Percentiles rank a stretch among this genome's conserved stretches.
These are phyloP conservation scores for Russula sp. DNA, from an alignment of 768 basidiomycete species.

Conservation along the genomic window DNA sequence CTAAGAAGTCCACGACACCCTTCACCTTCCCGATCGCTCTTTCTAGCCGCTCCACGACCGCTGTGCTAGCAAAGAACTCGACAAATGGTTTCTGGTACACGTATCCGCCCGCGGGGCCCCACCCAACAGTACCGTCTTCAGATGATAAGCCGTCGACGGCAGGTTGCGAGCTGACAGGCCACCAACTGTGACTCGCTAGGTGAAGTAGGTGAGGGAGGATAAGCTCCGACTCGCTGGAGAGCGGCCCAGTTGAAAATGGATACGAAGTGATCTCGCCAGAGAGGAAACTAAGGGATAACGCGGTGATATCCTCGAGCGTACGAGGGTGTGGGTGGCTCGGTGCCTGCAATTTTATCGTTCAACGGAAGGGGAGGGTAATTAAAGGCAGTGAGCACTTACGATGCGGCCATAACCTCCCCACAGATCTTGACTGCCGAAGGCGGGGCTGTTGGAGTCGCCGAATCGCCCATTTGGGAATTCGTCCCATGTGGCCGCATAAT, in stretches of 20 bases:
- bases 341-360: conserved; percentile 7
- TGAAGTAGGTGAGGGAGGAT: conserved; percentile 76
- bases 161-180: conserved; percentile 97
- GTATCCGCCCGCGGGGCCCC: conserved; percentile 91
- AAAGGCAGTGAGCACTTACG: conserved; percentile 38
- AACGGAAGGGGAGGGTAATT: not conserved
- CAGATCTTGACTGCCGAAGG: conserved; percentile 77
- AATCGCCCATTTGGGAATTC: conserved; percentile 99
- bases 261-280: conserved; percentile 68
- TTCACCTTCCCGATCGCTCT: conserved; percentile 52
- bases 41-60: conserved; percentile 60
- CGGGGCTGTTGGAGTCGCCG: conserved; percentile 96
- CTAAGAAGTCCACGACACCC: conserved; percentile 82
- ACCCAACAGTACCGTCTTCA: conserved; percentile 78
- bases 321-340: conserved; percentile 12
- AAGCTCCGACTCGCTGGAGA: conserved; percentile 75
- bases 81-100: conserved; percentile 98
- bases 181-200: conserved; percentile 79
- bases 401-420: conserved; percentile 71
- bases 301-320: conserved; percentile 59
- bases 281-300: conserved; percentile 78
- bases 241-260: conserved; percentile 82
- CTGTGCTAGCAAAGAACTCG: conserved; percentile 82
- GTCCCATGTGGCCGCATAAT: conserved; percentile 79
- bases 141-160: conserved; percentile 80